Conservation (phyloP, 23 red algal species). For the Gracilaria vermiculophylla region DNA sequence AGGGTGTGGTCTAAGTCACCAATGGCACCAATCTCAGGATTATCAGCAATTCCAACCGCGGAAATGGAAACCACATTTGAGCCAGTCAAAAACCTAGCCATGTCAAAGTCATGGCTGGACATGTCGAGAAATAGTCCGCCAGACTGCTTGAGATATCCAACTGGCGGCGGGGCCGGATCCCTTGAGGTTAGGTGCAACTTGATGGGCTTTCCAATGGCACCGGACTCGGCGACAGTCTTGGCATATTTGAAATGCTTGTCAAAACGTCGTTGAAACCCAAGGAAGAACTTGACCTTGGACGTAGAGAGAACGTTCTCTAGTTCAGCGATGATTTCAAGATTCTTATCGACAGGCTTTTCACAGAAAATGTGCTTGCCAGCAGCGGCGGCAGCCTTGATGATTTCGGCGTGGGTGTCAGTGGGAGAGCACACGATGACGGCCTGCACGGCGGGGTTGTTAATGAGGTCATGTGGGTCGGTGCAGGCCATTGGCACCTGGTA, state of each 20-base stretch:
- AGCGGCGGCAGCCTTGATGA: constrained; percentile 77
- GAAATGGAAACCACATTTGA: constrained; percentile 80
- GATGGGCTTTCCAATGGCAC: constrained; percentile 78
- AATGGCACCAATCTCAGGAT: constrained; percentile 77
- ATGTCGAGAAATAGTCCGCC: constrained; percentile 97
- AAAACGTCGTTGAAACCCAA: constrained; percentile 96
- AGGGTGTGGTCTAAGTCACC: constrained; percentile 88
- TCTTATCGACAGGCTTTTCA: constrained; percentile 96
- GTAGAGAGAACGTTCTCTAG: constrained; percentile 35
- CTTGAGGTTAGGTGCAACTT: constrained; percentile 86
- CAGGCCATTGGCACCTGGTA: constrained; percentile 87
- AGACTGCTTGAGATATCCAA: constrained; percentile 96
- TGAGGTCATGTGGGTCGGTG: constrained; percentile 83
- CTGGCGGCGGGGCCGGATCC: constrained; percentile 94
- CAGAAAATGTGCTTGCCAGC: constrained; percentile 98
- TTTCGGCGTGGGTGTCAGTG: constrained; percentile 94
- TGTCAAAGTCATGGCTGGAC: constrained; percentile 98
- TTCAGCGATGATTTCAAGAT: constrained; percentile 74
- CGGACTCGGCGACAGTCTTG: constrained; percentile 55
- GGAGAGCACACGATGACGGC: constrained; percentile 97
- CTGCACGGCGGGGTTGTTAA: constrained; percentile 78
- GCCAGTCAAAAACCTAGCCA: constrained; percentile 90
- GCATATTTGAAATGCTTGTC: constrained; percentile 87
- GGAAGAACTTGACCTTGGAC: constrained; percentile 72
- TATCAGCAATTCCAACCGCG: constrained; percentile 57